Evolutionary conservation across 192 early-diverging fungal species (phyloP).

Genomic region (Rhizophagus clarus): DNA sequence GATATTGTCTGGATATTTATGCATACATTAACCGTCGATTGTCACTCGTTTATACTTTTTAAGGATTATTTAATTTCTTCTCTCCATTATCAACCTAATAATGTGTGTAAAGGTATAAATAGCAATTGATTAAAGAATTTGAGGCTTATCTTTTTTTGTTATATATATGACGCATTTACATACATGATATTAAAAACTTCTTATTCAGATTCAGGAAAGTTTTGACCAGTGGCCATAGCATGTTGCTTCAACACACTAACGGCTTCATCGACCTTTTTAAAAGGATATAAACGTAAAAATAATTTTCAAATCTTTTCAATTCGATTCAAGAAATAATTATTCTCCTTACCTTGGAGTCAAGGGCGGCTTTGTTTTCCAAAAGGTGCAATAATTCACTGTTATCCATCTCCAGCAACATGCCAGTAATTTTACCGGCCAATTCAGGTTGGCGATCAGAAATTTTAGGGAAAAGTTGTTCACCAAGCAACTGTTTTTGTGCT

Average conservation of each 20-base stretch:
- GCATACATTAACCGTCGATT: neutral
- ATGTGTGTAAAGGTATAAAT: neutral
- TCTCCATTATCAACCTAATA: neutral
- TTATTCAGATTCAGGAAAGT: slow-evolving; percentile 12
- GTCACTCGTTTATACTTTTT: neutral
- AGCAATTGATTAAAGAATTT: neutral
- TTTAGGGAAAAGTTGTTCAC: slow-evolving; percentile 92
- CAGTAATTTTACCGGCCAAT: slow-evolving; percentile 95
- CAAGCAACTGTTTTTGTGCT: slow-evolving; percentile 95
- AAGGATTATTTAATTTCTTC: neutral
- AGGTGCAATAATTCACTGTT: slow-evolving; percentile 90
- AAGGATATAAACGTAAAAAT: neutral
- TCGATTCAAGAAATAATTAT: neutral
- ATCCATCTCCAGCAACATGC: slow-evolving; percentile 99
- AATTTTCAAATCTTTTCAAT: neutral
- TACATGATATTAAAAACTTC: neutral
- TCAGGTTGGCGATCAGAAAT: slow-evolving; percentile 72
- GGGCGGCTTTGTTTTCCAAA: slow-evolving; percentile 80
- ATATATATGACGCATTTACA: neutral
- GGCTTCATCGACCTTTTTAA: slow-evolving; percentile 63
- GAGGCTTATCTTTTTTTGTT: neutral
- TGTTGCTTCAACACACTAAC: slow-evolving; percentile 81
- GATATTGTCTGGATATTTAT: neutral
- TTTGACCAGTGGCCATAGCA: slow-evolving; percentile 23
- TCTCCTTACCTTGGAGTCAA: slow-evolving; percentile 68